Conservation (phyloP, 345 rosid species). For the Salix koriyanagi region DNA sequence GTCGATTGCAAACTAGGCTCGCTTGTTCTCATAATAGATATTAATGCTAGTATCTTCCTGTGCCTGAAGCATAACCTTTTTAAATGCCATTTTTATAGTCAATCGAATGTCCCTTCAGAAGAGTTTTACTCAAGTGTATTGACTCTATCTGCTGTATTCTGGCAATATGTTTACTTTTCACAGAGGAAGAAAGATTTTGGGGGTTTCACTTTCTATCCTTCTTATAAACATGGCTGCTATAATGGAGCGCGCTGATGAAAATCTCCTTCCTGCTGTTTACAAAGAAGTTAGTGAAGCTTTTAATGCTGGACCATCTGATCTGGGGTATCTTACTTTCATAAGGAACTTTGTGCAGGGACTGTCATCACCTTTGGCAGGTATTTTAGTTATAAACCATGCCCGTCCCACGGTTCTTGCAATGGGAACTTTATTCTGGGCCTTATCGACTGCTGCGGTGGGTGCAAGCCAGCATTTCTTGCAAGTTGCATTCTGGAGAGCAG, state of each 20-base stretch:
- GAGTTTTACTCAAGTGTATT: constrained; percentile 9
- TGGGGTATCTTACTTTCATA: constrained; percentile 89
- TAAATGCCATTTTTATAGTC: too few relatives aligned
- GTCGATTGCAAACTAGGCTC: too few relatives aligned
- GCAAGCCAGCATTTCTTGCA: constrained; percentile 63
- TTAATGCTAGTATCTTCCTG: too few relatives aligned
- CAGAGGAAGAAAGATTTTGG: constrained; percentile 77
- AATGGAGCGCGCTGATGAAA: constrained; percentile 97
- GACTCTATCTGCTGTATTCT: constrained; percentile 9
- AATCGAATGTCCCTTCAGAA: not conserved
- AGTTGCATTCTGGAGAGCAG: constrained; percentile 91
- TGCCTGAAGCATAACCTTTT: too few relatives aligned
- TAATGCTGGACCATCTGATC: constrained; percentile 85
- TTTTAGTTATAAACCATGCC: constrained; percentile 70
- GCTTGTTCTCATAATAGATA: too few relatives aligned
- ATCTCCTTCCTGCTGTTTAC: constrained; percentile 85
- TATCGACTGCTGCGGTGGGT: constrained; percentile 95
- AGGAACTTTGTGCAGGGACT: constrained; percentile 94
- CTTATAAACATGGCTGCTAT: constrained; percentile 89
- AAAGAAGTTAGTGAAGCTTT: constrained; percentile 99
- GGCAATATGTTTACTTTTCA: constrained; percentile 20
- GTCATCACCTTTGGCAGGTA: constrained; percentile 85
- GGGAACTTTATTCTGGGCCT: constrained; percentile 89
- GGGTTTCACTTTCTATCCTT: constrained; percentile 76
- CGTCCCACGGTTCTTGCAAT: constrained; percentile 89